Base-by-base conservation (phyloP, 768 basidiomycete species). In the Tylopilus vinaceipallidus region DNA sequence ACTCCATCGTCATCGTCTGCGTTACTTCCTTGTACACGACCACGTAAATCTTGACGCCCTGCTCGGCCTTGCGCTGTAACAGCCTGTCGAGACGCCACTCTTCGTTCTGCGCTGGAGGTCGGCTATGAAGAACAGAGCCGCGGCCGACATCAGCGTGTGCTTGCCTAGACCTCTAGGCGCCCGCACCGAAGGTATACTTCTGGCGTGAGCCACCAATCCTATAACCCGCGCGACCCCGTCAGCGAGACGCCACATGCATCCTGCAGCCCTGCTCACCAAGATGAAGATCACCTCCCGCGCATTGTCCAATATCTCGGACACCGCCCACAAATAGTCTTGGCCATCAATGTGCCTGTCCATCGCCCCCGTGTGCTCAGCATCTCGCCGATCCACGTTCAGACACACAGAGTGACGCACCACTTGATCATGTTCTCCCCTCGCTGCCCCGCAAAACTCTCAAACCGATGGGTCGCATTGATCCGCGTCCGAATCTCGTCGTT, bases 11-110 rank as follows among this genome's bases (percentile, higher is more conserved):
- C 94, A 97, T 97, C 1, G 92, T 93, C 73, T 90, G 86, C 1
- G 88, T 86, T 47, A 98, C 87, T 76, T 97, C 95, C 69, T 98
- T 98, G 77, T 98, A 98, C 3, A 98, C 91, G 53, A 93, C 75
- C 37, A 98, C 81, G 68, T 94, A 88, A 36, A 99, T 71, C 67
- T 86, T 91, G 49, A 98, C 97, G 19, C 95, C 97, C 60, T 95
- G 73, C 62, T 91, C 76, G 0, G 97, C 97, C 71, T 98, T 98
- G 45, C 86, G 80, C 68, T 88, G 74, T 42, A 98, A 75, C 12
- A 98, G 64, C 29, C 82, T 73, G 65, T 99, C 97, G 23, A 99
- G 78, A 22, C 97, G 80, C 83, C 86, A 99, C 68, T 97, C 84
- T 6, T 86, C 84, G 63, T 91, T 78, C 57, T 82, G 70, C 0